Evolutionary conservation across 2,329 filamentous ascomycete genomes (phyloP), one percentile per base, ranked within the genome.

Genomic region (Plenodomus tracheiphilus): DNA sequence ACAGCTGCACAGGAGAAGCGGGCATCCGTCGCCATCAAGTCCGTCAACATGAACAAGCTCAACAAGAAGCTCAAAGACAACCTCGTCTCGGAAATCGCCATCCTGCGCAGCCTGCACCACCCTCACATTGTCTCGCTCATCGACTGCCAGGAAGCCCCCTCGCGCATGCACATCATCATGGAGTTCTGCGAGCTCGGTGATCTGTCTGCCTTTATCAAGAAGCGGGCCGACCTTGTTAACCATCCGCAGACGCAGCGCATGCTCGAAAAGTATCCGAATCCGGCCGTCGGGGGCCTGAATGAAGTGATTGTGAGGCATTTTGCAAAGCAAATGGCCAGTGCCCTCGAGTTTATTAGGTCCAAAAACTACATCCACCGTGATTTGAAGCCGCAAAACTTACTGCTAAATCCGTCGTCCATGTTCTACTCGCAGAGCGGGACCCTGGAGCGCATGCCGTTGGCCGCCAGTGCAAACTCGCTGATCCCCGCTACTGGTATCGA

Each of bases 261-360:
- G 85, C 91, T 95, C 53, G 83, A 86, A 65, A 96, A 96, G 72
- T 97, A 99, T 66, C 93, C 94, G 2, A 92, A 90, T 64, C 84
- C 88, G 17, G 79, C 84, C 4, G 85, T 86, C 51, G 91, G 91
- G 36, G 93, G 92, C n/a, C 80, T 99, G 37, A 88, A 97, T 71
- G 94, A 99, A 74, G 93, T 97, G n/a, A 82, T 99, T 59, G 91
- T 91, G 45, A 87, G 94, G 22, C 94, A 99, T 75, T 99, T 97
- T 66, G 79, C 96, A 49, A 96, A 97, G 73, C 94, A 99, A 73
- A 86, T 99, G 43, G 83, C 89, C 25, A 97, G 93, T 72, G 93
- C 94, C 4, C 80, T 99, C 53, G 84, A 93, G 70, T 99, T 97
- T 66, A 79, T 99, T 44, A 85, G 92, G 46, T 82, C 85, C 51